These are phyloP conservation scores for Aureobasidium sp. DNA, from an alignment of 2,329 filamentous ascomycete species.

Conservation along the genomic window DNA sequence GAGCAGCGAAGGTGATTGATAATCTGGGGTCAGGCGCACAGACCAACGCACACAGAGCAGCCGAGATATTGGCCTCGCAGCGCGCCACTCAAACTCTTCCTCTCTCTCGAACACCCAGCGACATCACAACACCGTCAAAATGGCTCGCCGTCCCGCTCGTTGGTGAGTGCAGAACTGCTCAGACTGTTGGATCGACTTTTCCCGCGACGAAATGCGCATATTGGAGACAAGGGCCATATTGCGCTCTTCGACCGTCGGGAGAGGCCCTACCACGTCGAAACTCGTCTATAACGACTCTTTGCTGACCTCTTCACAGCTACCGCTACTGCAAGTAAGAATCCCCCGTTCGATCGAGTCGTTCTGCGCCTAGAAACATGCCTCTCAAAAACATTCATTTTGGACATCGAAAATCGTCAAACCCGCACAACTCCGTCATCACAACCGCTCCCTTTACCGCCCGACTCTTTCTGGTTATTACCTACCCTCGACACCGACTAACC, in stretches of 20 bases:
- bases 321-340: slow-evolving; percentile 99
- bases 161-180: slow-evolving; percentile 41
- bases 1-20: background rate
- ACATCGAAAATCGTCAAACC: background rate
- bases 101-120: slow-evolving; percentile 34
- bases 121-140: slow-evolving; percentile 64
- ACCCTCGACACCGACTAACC: background rate
- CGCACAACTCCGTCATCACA: slow-evolving; percentile 1
- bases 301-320: slow-evolving; percentile 12
- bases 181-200: slow-evolving; percentile 43
- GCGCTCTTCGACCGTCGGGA: slow-evolving; percentile 8
- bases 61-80: background rate
- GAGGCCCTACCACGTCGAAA: background rate
- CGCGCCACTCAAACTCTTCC: slow-evolving; percentile 1
- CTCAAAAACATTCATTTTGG: background rate
- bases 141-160: slow-evolving; percentile 98
- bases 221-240: background rate
- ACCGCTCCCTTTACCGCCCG: background rate
- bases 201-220: slow-evolving; percentile 1
- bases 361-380: background rate
- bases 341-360: background rate
- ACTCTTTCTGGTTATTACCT: background rate
- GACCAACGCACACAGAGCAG: background rate
- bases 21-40: background rate
- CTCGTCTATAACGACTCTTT: background rate